Conservation (phyloP, 1,284 basidiomycete species). For the Ceratobasidium sp. region DNA sequence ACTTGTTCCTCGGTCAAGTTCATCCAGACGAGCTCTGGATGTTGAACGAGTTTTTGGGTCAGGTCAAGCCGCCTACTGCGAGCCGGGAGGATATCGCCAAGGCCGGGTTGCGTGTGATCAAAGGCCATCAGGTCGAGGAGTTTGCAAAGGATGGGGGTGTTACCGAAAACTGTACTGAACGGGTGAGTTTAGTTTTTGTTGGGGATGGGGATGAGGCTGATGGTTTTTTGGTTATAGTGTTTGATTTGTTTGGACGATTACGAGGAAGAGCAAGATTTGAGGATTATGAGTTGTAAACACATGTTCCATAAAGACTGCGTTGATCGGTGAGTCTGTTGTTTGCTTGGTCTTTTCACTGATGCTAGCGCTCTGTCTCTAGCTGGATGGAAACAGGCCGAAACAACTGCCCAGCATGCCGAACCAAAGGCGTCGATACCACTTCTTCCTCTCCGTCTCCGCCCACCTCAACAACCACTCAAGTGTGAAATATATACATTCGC, state of each 20-base stretch:
- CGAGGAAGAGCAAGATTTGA: constrained; percentile 71
- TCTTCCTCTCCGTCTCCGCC: constrained; percentile 22
- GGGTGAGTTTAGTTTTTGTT: constrained; percentile 57
- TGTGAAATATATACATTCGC: not conserved
- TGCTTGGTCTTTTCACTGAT: not conserved
- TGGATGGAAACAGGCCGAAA: constrained; percentile 88
- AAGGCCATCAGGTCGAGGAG: constrained; percentile 59
- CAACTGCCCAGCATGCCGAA: constrained; percentile 88
- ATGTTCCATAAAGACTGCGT: constrained; percentile 87
- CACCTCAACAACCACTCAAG: not conserved
- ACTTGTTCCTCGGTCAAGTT: constrained; percentile 68
- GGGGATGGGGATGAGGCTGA: not conserved
- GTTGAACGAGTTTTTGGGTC: constrained; percentile 77
- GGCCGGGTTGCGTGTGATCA: constrained; percentile 66
- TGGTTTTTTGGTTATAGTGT: constrained; percentile 56
- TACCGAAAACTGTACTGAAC: constrained; percentile 76
- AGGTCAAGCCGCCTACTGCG: constrained; percentile 71
- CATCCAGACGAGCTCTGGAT: constrained; percentile 74
- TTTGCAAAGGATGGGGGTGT: constrained; percentile 68
- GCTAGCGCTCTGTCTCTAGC: constrained; percentile 45
- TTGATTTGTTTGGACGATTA: constrained; percentile 88
- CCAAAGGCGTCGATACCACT: constrained; percentile 46
- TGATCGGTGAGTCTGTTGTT: constrained; percentile 54
- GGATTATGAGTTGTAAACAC: constrained; percentile 82
- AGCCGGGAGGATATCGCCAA: constrained; percentile 82